These are phyloP conservation scores for Neoarthrinium moseri DNA, from an alignment of 2,329 filamentous ascomycete genomes.

Conservation along the genomic window DNA sequence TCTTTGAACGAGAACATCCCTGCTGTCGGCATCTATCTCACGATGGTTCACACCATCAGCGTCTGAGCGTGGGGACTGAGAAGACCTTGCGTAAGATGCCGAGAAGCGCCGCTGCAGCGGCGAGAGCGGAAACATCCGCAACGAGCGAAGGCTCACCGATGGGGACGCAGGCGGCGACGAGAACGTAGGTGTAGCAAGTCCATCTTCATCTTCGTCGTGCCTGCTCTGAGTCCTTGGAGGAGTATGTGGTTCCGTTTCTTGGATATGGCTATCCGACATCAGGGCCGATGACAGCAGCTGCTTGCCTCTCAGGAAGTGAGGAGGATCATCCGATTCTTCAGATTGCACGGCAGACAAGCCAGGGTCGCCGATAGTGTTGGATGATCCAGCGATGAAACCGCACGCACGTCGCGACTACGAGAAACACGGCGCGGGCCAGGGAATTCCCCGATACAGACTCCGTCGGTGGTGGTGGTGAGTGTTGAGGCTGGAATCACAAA, in stretches of 20 bases:
- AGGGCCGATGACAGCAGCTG: too few relatives aligned
- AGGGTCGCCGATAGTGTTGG: too few relatives aligned
- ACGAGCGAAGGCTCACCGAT: constrained; percentile 22
- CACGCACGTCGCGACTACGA: too few relatives aligned
- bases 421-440: too few relatives aligned
- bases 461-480: too few relatives aligned
- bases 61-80: constrained; percentile 16
- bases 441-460: too few relatives aligned
- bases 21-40: constrained; percentile 32
- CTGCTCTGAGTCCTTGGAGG: constrained; percentile 13
- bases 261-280: constrained; percentile 2
- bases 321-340: too few relatives aligned
- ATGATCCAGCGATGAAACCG: too few relatives aligned
- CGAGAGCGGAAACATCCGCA: constrained; percentile 26
- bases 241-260: constrained; percentile 15
- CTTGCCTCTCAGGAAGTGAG: too few relatives aligned
- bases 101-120: constrained; percentile 23
- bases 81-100: constrained; percentile 16
- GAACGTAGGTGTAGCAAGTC: constrained; percentile 16
- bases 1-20: constrained; percentile 45
- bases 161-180: constrained; percentile 23
- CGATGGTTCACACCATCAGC: constrained; percentile 18
- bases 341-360: too few relatives aligned
- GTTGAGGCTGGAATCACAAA: too few relatives aligned
- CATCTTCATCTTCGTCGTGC: constrained; percentile 16